Evolutionary conservation across 2,329 filamentous ascomycete species (phyloP).

Genomic region (Venturia carpophila): DNA sequence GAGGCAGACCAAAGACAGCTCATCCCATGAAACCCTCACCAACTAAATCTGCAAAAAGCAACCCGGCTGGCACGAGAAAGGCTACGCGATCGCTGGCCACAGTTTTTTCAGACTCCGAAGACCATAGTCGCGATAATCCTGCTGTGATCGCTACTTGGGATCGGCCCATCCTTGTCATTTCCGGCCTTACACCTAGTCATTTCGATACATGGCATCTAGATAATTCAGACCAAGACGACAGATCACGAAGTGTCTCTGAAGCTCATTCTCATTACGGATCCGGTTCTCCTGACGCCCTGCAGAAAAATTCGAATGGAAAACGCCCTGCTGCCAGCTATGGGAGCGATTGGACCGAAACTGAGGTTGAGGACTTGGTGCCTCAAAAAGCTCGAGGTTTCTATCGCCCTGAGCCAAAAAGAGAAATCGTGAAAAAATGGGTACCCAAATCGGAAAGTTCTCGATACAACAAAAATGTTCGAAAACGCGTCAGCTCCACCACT

Average conservation of each 20-base stretch:
- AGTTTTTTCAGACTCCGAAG: background rate
- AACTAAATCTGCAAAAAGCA: background rate
- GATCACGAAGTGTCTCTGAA: conserved; percentile 4
- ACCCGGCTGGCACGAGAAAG: background rate
- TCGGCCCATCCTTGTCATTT: conserved; percentile 14
- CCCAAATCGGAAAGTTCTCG: conserved; percentile 13
- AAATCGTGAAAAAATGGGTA: conserved; percentile 14
- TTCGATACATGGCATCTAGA: conserved; percentile 6
- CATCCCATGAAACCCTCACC: conserved; percentile 4
- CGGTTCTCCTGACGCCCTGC: background rate
- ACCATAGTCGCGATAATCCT: background rate
- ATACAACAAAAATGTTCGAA: conserved; percentile 7
- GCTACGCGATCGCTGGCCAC: conserved; percentile 8
- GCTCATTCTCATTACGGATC: conserved; percentile 10
- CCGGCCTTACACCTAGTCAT: conserved; percentile 8
- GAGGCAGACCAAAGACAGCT: conserved; percentile 8
- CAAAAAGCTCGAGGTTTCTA: conserved; percentile 17
- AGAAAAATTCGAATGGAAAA: background rate
- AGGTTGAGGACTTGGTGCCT: conserved; percentile 11
- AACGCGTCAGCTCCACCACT: background rate
- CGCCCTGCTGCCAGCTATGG: conserved; percentile 1
- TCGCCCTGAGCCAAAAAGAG: conserved; percentile 13
- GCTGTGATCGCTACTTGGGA: conserved; percentile 11
- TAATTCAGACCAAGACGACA: conserved; percentile 8
- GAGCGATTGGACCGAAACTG: conserved; percentile 16